A percentile compares a stretch with the other conserved stretches of the same genome.
Evolutionary conservation across 169 alveolate species (phyloP).

Genomic region (Plasmodium gallinaceum): DNA sequence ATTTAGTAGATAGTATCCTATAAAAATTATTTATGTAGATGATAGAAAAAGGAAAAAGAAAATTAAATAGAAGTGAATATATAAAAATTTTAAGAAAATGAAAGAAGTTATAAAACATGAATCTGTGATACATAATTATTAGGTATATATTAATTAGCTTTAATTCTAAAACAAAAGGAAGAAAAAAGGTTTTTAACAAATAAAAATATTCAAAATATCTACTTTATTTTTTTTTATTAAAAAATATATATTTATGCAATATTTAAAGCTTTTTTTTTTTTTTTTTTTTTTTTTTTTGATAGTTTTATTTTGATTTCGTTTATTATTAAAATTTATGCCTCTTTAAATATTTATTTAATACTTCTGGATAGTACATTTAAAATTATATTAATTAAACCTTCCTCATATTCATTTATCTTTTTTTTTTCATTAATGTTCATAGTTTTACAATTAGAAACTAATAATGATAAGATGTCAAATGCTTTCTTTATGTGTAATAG

Average conservation of each 20-base stretch:
- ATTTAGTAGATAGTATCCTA: too few relatives aligned
- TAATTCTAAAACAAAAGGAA: too few relatives aligned
- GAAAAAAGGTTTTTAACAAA: too few relatives aligned
- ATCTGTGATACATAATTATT: too few relatives aligned
- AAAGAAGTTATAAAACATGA: too few relatives aligned
- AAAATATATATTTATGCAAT: neutral
- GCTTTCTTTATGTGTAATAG: conserved; percentile 69
- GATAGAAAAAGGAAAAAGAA: conserved; percentile 2
- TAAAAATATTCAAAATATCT: too few relatives aligned
- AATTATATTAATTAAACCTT: conserved; percentile 27
- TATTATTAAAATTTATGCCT: too few relatives aligned
- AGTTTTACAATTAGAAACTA: conserved; percentile 38
- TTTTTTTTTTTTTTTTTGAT: neutral
- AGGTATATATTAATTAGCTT: too few relatives aligned
- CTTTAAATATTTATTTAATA: conserved; percentile 6
- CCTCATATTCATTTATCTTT: conserved; percentile 35
- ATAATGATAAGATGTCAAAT: conserved; percentile 34
- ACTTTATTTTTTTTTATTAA: too few relatives aligned
- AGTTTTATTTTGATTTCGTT: too few relatives aligned
- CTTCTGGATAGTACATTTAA: conserved; percentile 29
- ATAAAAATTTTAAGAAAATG: neutral
- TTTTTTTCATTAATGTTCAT: conserved; percentile 14
- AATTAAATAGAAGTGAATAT: conserved; percentile 2
- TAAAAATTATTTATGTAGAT: too few relatives aligned
- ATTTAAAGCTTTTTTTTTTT: neutral